These are phyloP conservation scores for Acanthamoeba polyphaga DNA, from an alignment of 208 protist genomes.

Conservation along the genomic window DNA sequence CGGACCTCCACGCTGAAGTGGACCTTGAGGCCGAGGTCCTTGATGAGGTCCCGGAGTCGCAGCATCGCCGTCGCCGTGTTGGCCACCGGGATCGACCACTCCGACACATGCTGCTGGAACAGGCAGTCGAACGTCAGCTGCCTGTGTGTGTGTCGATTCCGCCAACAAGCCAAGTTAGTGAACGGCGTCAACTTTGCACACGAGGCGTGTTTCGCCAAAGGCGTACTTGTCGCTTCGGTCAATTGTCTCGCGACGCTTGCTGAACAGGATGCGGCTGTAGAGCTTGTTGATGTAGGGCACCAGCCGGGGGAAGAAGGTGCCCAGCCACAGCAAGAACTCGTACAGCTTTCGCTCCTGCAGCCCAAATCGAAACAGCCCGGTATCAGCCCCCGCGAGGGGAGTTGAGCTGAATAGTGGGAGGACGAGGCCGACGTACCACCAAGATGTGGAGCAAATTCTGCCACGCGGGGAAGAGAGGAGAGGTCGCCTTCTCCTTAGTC, in stretches of 20 bases:
- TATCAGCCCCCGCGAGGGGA: too few species aligned
- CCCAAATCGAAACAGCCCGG: too few species aligned
- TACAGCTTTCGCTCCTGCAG: conserved; percentile 53
- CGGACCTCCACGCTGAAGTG: conserved; percentile 76
- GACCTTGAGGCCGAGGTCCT: conserved; percentile 62
- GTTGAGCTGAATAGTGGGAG: too few species aligned
- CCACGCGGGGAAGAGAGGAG: neutral
- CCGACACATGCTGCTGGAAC: conserved; percentile 76
- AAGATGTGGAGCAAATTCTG: conserved; percentile 33
- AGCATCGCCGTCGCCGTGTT: conserved; percentile 68
- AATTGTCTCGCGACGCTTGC: neutral
- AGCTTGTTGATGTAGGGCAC: conserved; percentile 72
- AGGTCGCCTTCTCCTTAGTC: conserved; percentile 10
- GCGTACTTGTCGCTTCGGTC: conserved; percentile 48
- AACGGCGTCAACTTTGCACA: neutral
- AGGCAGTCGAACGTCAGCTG: conserved; percentile 74
- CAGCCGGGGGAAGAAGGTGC: conserved; percentile 54
- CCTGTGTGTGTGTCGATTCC: neutral
- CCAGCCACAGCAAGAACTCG: conserved; percentile 75
- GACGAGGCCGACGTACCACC: neutral
- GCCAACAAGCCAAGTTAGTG: neutral
- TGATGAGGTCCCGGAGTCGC: conserved; percentile 62
- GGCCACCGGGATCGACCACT: conserved; percentile 72
- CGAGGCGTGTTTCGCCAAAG: too few species aligned
- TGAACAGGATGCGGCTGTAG: conserved; percentile 45